phyloP scores from a whole-genome alignment of 306 rosid species.

The Vachellia collinsii region DNA sequence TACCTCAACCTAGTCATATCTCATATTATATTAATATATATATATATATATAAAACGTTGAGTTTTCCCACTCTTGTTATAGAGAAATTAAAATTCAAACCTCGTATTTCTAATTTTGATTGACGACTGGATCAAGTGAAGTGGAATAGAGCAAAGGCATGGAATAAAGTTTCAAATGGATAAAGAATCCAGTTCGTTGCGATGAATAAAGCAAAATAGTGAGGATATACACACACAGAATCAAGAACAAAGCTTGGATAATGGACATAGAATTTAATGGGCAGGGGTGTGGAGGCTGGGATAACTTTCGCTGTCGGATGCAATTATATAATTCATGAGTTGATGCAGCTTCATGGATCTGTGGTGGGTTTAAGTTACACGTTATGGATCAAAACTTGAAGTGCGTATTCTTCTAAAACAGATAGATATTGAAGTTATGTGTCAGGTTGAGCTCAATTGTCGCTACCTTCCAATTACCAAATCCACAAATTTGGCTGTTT shows the following conservation, averaged over 20 bases:
- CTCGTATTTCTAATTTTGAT: not conserved
- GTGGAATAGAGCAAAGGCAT: not conserved
- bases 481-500: not conserved
- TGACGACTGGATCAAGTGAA: not conserved
- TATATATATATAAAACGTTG: not conserved
- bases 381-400: conserved; percentile 13
- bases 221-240: no score
- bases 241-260: not conserved
- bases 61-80: no score
- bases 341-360: not conserved
- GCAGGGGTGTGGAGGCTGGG: conserved; percentile 33
- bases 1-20: not conserved
- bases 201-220: no score
- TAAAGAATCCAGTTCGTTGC: no score
- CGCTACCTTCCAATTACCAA: not conserved
- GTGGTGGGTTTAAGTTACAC: conserved; percentile 36
- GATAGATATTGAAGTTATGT: not conserved
- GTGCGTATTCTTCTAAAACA: not conserved
- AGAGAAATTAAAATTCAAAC: not conserved
- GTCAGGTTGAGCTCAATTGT: not conserved
- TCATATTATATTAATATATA: no score
- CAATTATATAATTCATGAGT: not conserved
- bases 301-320: conserved; percentile 43
- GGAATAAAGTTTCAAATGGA: not conserved
- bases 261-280: not conserved